Base-by-base conservation (phyloP, 768 basidiomycete species). In the Russula griseocarnosa region DNA sequence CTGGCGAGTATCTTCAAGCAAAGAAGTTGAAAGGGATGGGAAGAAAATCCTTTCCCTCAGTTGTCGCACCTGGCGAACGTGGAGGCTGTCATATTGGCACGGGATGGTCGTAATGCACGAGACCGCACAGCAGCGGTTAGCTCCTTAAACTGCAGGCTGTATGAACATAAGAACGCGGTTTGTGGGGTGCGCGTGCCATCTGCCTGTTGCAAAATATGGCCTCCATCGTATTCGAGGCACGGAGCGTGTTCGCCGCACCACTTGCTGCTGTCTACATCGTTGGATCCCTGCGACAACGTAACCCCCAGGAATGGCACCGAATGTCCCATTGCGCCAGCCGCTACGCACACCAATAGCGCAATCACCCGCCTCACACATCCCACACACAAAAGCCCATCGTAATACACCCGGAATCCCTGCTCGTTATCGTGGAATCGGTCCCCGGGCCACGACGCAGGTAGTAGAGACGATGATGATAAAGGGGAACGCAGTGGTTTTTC, bases 281-380 rank as follows among this genome's bases (percentile, higher is more conserved):
- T 32, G 32, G 5, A 32, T 40, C 8, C 59, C 18, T 1, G 16
- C 26, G 1, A 22, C 55, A 32, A 28, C 47, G 32, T 32, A 32
- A 32, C 32, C 32, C 6, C 34, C 61, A n/a, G 55, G 47, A 28
- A n/a, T 26, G 24, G 10, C 42, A 7, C 3, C 75, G 14, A 81
- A 79, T 71, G 71, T 76, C 30, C 87, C 87, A 0, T 69, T 90
- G 36, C 78, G 81, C 60, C 32, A 88, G 87, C 88, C 87, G 26
- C 66, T 90, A 73, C 81, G 82, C 66, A 80, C 89, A n/a, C n/a
- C n/a, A n/a, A n/a, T n/a, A n/a, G 73, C 81, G 82, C 67, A 80
- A 82, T 34, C 34, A 62, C 18, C 38, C 61, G 8, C 68, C 67
- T 14, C 63, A 1, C 59, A 60, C 18, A 63, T 62, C 16, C 61